Conservation (phyloP, 2,329 filamentous ascomycete species). For the Nemania abortiva region DNA sequence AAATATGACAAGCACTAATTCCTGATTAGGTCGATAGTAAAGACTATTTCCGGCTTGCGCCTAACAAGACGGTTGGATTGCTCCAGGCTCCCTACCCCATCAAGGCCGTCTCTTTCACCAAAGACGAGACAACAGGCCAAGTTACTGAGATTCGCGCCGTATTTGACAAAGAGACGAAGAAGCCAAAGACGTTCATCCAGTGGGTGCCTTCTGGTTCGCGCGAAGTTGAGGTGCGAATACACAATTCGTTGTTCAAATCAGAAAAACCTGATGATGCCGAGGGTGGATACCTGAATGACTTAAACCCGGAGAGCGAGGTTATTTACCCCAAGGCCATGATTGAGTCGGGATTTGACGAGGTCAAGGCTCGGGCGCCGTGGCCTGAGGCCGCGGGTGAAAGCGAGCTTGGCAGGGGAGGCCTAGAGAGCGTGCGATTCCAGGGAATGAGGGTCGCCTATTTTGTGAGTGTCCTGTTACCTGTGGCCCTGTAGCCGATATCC, state of each 20-base stretch:
- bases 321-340: conserved; percentile 83
- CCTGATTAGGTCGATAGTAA: conserved; percentile 66
- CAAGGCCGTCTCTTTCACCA: conserved; percentile 75
- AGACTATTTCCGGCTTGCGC: conserved; percentile 83
- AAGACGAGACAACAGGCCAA: conserved; percentile 70
- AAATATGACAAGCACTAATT: background rate
- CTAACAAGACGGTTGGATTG: conserved; percentile 79
- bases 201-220: conserved; percentile 82
- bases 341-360: conserved; percentile 84
- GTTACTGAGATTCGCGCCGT: conserved; percentile 75
- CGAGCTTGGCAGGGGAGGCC: conserved; percentile 70
- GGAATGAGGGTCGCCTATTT: conserved; percentile 91
- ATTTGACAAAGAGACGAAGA: conserved; percentile 77
- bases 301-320: conserved; percentile 86
- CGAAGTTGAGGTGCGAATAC: conserved; percentile 80
- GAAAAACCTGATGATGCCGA: conserved; percentile 82
- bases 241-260: conserved; percentile 87
- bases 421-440: conserved; percentile 88
- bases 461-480: conserved; percentile 56
- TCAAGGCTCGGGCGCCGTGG: conserved; percentile 81
- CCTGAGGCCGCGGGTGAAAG: conserved; percentile 80
- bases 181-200: conserved; percentile 87
- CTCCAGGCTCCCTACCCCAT: conserved; percentile 78
- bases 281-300: conserved; percentile 84
- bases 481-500: background rate